Conservation (phyloP, 2,329 filamentous ascomycete species). For the Fusarium compactum region DNA sequence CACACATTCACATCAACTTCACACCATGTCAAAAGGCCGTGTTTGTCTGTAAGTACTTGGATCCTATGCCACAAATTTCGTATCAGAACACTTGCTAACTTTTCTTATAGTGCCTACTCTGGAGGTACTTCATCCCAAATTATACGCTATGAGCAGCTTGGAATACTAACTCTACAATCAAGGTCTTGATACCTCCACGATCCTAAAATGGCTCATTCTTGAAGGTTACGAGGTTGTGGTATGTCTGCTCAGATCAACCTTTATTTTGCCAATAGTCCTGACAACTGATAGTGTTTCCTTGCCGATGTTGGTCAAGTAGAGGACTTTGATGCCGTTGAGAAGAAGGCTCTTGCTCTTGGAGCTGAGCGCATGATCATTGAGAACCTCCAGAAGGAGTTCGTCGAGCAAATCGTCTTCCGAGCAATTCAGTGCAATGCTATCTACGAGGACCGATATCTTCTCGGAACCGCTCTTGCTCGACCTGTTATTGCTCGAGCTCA, state of each 20-base stretch:
- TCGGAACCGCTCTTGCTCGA: conserved; percentile 70
- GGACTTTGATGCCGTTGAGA: conserved; percentile 76
- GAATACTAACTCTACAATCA: conserved; percentile 7
- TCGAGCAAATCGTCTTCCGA: conserved; percentile 81
- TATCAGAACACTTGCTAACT: neutral
- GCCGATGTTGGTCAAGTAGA: conserved; percentile 77
- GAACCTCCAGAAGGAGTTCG: conserved; percentile 77
- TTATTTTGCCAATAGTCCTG: neutral
- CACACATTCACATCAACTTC: neutral
- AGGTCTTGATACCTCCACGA: conserved; percentile 58
- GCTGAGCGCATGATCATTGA: conserved; percentile 61
- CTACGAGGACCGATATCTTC: conserved; percentile 55
- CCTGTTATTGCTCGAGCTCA: conserved; percentile 72
- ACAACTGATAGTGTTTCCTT: conserved; percentile 55
- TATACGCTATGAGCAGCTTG: too few relatives aligned
- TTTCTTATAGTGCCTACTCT: conserved; percentile 22
- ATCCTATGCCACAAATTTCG: neutral
- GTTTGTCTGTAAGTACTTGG: conserved; percentile 27
- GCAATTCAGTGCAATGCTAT: conserved; percentile 71
- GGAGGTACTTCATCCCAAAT: conserved; percentile 12
- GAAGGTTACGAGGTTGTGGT: conserved; percentile 42
- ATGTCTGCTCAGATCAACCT: neutral
- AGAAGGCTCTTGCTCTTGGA: conserved; percentile 68
- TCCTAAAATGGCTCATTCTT: conserved; percentile 55
- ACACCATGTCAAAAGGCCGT: conserved; percentile 32